Base-by-base conservation (phyloP, 768 basidiomycete species). In the Pisolithus albus region DNA sequence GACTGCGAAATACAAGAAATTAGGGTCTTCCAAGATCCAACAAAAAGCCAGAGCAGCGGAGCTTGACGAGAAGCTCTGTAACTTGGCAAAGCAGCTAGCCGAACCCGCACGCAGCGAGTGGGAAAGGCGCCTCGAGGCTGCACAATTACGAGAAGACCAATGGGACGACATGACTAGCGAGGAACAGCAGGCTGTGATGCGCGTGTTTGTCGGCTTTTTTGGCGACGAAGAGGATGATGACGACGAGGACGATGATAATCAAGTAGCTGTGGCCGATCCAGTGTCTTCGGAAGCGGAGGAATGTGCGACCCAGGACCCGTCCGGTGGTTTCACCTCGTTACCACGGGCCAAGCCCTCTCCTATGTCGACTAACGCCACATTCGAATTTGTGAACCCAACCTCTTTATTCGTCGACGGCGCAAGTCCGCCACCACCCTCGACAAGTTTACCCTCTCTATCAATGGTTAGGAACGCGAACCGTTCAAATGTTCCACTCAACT, bases 51-150 rank as follows among this genome's bases (percentile, higher is more conserved):
- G 61, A 37, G 61, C 65, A 8, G 56, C 61, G 53, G 66, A 69
- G 45, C 58, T 64, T 26, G 65, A 55, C 16, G 57, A 65, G 50
- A 56, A 39, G 24, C 56, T 63, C 54, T 54, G 59, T 37, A 42
- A 59, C 3, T 40, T 67, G 13, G 59, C 54, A 42, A 46, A 40
- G 32, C 59, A 56, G 9, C 65, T 67, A 24, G 51, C 66, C 50
- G 52, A 62, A 55, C 67, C 65, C 5, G 66, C 66, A 24, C 65
- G 67, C 36, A 26, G n/a, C 0, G 65, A 67, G 61, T 67, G 66
- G 66, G 67, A 67, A n/a, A 62, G 55, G 40, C 67, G 65, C 42
- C 66, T 67, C 44, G 60, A 59, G 15, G 57, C 62, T 44, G 61
- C 61, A 0, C 65, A 65, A 24, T 46, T 67, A 6, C 56, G 52